Evolutionary conservation across 495 filamentous ascomycete genomes (phyloP), one percentile per base, ranked within the genome.

Genomic region (Delitschia confertaspora): DNA sequence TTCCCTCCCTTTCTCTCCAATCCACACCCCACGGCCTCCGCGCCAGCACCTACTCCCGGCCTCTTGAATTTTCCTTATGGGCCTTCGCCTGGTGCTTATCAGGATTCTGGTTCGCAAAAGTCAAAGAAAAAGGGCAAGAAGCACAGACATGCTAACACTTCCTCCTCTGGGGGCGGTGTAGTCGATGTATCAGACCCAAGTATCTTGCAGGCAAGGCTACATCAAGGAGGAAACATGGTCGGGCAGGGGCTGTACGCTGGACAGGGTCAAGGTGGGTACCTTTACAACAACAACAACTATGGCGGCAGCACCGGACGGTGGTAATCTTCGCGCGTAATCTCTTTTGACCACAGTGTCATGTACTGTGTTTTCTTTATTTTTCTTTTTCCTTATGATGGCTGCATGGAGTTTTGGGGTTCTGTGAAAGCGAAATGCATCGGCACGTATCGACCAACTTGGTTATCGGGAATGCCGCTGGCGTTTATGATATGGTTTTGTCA

Each of bases 141-240:
- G 83, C 87, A 93, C 72, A 93, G 86, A 81, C 86, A 94, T 82
- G 88, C 88, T 91, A 93, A 93, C 84, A 93, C 88, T 89, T 93
- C 87, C 83, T 91, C 87, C 79, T 89, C 85, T 76, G 86, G 86
- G 73, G 78, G 79, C 80, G 86, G 82, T 75, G 78, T 93, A 86
- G 87, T 93, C 74, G 86, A 95, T 88, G 83, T 93, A 88, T 84
- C 83, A 74, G 88, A 95, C 83, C 86, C 89, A 72, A 95, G 87
- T 75, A 94, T 96, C 75, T 79, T 99, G 74, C 91, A 95, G 72
- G 86, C 85, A 66, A 83, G 91, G 73, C 84, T 93, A 76, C 88
- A 88, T 66, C 84, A 93, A 67, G 76, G 73, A 66, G 75, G 70
- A 68, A 33, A 27, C 62, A 80, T 82, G 75, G 76, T 75, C 73